Evolutionary conservation across 2,329 filamentous ascomycete species (phyloP).

Genomic region (Aureobasidium sp.): DNA sequence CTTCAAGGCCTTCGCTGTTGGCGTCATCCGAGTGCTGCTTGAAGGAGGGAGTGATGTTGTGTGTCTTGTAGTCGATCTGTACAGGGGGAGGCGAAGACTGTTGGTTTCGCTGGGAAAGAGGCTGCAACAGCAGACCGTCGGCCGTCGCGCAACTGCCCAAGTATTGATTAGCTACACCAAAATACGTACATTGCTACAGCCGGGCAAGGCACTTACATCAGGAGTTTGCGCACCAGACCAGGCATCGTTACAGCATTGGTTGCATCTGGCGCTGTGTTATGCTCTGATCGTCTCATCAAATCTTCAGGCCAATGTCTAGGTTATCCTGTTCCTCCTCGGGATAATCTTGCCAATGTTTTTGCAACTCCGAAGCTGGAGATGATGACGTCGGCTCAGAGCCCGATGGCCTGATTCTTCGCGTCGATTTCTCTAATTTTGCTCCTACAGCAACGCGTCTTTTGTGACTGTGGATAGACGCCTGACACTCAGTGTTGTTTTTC

Average conservation of each 20-base stretch:
- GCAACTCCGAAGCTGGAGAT: conserved; percentile 4
- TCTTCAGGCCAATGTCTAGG: background rate
- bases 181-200: background rate
- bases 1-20: conserved; percentile 37
- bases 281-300: background rate
- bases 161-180: background rate
- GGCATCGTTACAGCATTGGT: conserved; percentile 50
- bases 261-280: background rate
- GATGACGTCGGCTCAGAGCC: background rate
- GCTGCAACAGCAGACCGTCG: conserved; percentile 77
- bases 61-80: conserved; percentile 62
- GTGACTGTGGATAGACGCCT: background rate
- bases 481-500: background rate
- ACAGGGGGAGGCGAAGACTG: conserved; percentile 49
- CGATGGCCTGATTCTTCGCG: conserved; percentile 2
- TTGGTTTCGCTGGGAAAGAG: conserved; percentile 47
- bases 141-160: conserved; percentile 51
- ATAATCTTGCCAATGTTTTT: conserved; percentile 2
- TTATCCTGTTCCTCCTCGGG: background rate
- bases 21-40: conserved; percentile 33
- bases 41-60: conserved; percentile 43
- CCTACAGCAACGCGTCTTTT: conserved; percentile 5
- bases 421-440: background rate
- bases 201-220: conserved; percentile 46
- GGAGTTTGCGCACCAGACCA: conserved; percentile 67